phyloP scores from a whole-genome alignment of 768 basidiomycete species.

The Pulveroboletus sp. region DNA sequence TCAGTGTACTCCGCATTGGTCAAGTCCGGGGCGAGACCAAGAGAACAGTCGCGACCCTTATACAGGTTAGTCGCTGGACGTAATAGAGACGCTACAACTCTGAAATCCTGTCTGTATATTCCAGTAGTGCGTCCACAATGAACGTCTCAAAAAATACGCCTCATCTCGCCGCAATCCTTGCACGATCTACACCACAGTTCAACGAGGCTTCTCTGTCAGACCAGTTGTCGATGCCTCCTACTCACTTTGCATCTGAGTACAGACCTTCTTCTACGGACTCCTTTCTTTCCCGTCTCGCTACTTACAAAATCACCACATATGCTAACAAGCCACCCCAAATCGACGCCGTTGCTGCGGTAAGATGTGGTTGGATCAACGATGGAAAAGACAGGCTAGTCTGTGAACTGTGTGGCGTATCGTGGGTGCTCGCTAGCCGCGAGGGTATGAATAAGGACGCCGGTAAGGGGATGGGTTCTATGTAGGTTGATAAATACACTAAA shows the following conservation, averaged over 20 bases:
- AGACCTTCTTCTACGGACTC: conserved; percentile 73
- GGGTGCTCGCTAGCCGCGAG: conserved; percentile 66
- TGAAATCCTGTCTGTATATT: neutral
- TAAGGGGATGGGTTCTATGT: conserved; percentile 41
- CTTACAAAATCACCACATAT: conserved; percentile 77
- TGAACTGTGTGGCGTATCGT: conserved; percentile 64
- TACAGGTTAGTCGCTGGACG: conserved; percentile 11
- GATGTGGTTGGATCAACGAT: conserved; percentile 80
- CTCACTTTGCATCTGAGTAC: conserved; percentile 51
- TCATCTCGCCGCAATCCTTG: conserved; percentile 64
- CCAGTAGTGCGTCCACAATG: conserved; percentile 10
- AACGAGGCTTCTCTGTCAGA: conserved; percentile 48
- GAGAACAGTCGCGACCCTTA: conserved; percentile 36
- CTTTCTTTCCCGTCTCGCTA: conserved; percentile 68
- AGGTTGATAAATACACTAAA: conserved; percentile 12
- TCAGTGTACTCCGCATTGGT: conserved; percentile 75
- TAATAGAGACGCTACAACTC: neutral
- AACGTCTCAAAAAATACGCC: conserved; percentile 56
- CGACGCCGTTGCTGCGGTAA: conserved; percentile 75
- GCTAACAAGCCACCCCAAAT: conserved; percentile 70
- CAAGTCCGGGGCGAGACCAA: conserved; percentile 67
- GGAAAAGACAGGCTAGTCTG: conserved; percentile 77
- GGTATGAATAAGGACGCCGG: conserved; percentile 76
- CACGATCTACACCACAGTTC: conserved; percentile 55
- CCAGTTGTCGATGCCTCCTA: conserved; percentile 27